Conservation (phyloP, 129 eudicot genomes). For the Centrapalus pauciflorus region DNA sequence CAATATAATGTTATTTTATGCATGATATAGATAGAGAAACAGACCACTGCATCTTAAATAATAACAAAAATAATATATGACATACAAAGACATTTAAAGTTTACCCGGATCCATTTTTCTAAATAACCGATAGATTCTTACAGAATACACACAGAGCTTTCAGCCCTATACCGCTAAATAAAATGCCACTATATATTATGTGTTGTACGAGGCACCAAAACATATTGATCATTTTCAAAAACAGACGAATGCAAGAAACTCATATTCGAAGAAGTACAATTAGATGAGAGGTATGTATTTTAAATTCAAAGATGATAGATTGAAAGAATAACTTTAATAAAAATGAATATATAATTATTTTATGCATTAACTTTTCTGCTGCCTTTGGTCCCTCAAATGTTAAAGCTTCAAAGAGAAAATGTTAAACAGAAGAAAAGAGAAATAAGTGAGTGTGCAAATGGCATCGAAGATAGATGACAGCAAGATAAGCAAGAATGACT, state of each 20-base stretch:
- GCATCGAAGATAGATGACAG: background rate
- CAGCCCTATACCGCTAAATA: background rate
- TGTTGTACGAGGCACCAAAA: background rate
- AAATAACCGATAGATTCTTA: background rate
- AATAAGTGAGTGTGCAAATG: background rate
- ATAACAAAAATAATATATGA: background rate
- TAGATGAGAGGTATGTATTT: too few relatives aligned
- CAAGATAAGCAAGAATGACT: background rate
- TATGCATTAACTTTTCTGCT: background rate
- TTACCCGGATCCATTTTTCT: constrained; percentile 5
- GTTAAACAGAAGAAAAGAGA: background rate
- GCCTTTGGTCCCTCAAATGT: background rate
- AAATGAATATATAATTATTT: background rate
- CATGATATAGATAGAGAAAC: background rate
- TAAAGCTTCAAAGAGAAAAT: background rate
- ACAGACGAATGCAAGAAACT: background rate
- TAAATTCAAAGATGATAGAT: background rate
- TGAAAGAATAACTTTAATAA: background rate
- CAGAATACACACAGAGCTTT: background rate
- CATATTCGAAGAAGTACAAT: background rate
- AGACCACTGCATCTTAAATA: background rate
- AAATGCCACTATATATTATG: background rate
- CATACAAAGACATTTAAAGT: background rate
- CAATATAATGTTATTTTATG: background rate
- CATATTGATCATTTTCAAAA: background rate